Percentiles rank a stretch among this genome's conserved stretches.
Evolutionary conservation across 2,329 filamentous ascomycete genomes (phyloP).

Genomic region (Gyromitra esculenta): DNA sequence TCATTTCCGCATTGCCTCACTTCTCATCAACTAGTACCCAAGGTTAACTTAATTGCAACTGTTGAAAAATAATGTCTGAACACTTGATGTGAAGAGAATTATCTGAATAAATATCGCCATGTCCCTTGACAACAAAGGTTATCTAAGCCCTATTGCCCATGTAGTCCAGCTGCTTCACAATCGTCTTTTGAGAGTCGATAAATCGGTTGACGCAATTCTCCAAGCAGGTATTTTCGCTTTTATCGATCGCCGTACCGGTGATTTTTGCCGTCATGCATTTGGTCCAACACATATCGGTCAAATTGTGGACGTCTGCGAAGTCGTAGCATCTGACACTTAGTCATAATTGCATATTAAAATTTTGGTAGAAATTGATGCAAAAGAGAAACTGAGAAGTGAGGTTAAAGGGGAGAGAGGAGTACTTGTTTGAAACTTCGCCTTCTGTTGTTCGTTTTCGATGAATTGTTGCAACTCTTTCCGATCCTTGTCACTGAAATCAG

Average conservation of each 20-base stretch:
- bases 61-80: neutral
- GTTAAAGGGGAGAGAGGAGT: slow-evolving; percentile 23
- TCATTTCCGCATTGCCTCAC: neutral
- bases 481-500: slow-evolving; percentile 80
- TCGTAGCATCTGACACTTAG: neutral
- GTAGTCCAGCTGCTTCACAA: slow-evolving; percentile 83
- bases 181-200: slow-evolving; percentile 84
- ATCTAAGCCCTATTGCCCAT: slow-evolving; percentile 63
- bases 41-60: neutral
- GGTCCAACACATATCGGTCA: slow-evolving; percentile 87
- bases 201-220: slow-evolving; percentile 94
- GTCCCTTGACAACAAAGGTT: neutral
- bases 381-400: neutral
- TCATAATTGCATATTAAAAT: slow-evolving; percentile 60
- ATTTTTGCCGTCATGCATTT: slow-evolving; percentile 84
- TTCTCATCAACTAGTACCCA: neutral
- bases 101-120: neutral
- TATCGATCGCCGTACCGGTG: slow-evolving; percentile 76
- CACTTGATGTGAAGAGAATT: neutral
- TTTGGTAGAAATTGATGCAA: slow-evolving; percentile 1
- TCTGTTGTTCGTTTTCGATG: slow-evolving; percentile 83
- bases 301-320: slow-evolving; percentile 69
- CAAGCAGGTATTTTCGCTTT: slow-evolving; percentile 81
- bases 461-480: slow-evolving; percentile 89
- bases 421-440: slow-evolving; percentile 64